Evolutionary conservation across 441 rosid species (phyloP).

Genomic region (Manihot esculenta): DNA sequence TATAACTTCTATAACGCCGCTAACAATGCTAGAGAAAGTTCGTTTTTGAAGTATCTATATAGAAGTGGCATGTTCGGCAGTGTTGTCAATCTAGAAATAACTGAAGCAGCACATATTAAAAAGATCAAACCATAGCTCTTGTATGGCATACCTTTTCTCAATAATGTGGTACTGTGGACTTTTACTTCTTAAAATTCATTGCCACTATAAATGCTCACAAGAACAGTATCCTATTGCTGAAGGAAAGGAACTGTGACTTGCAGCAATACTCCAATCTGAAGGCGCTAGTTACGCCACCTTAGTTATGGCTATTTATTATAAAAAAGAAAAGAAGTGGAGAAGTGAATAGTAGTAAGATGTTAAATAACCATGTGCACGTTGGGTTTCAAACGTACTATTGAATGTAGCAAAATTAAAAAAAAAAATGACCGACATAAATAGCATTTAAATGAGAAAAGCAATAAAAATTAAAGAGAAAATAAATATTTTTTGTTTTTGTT

Average conservation of each 20-base stretch:
- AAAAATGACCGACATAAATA: no score
- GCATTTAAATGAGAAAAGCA: no score
- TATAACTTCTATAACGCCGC: no score
- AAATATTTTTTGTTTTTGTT: no score
- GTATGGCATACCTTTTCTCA: background rate
- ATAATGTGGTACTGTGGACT: background rate
- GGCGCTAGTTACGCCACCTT: no score
- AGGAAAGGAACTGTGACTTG: background rate
- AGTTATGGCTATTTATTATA: background rate
- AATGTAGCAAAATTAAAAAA: no score
- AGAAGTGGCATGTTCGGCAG: no score
- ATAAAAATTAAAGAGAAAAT: no score
- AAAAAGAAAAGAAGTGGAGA: background rate
- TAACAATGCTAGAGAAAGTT: no score
- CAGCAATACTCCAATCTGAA: background rate
- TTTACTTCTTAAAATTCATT: background rate
- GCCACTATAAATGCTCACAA: background rate
- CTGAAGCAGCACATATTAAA: background rate
- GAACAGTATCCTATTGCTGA: constrained; percentile 1
- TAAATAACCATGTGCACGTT: background rate
- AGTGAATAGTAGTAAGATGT: background rate
- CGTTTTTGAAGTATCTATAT: no score
- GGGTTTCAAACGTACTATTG: no score
- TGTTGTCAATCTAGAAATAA: no score
- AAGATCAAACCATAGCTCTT: constrained; percentile 2